These are phyloP conservation scores for Fagus sylvatica DNA, from an alignment of 306 rosid genomes.

Conservation along the genomic window DNA sequence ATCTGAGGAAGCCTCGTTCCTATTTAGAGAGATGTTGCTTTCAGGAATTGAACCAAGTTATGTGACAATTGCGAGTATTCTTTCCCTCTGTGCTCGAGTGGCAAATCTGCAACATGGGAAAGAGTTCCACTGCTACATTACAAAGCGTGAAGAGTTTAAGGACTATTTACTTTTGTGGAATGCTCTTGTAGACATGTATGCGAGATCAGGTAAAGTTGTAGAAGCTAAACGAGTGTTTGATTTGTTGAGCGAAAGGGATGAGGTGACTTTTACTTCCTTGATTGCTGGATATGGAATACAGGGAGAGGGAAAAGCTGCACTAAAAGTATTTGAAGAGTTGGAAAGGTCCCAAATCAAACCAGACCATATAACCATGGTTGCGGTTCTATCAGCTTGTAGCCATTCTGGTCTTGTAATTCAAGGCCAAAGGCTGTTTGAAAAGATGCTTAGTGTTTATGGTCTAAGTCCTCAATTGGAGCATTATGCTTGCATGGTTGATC, in stretches of 20 bases:
- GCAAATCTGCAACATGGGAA: conserved; percentile 86
- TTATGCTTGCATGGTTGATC: conserved; percentile 82
- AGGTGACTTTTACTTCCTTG: conserved; percentile 82
- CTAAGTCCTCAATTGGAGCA: conserved; percentile 66
- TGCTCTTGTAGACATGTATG: conserved; percentile 84
- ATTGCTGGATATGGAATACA: conserved; percentile 79
- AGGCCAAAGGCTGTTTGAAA: conserved; percentile 55
- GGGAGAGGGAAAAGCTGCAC: conserved; percentile 72
- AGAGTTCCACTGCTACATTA: conserved; percentile 84
- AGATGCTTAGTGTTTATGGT: conserved; percentile 55
- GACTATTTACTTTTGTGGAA: conserved; percentile 67
- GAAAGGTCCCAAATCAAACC: conserved; percentile 52
- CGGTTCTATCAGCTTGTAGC: conserved; percentile 79
- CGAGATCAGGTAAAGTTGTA: conserved; percentile 74
- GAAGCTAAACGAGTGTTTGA: conserved; percentile 76
- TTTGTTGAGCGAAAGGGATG: conserved; percentile 63
- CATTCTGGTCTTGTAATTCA: conserved; percentile 74
- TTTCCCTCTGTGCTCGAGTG: conserved; percentile 86
- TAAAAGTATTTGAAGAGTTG: conserved; percentile 83
- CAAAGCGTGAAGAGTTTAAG: conserved; percentile 49
- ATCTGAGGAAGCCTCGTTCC: conserved; percentile 66
- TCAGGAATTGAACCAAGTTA: conserved; percentile 63
- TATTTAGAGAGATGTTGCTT: conserved; percentile 70
- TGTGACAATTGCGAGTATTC: conserved; percentile 83
- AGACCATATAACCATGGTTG: conserved; percentile 80